A percentile compares a stretch with the other conserved stretches of the same genome.
phyloP scores from a whole-genome alignment of 2,329 filamentous ascomycete genomes.

The Knoxdaviesia proteae region DNA sequence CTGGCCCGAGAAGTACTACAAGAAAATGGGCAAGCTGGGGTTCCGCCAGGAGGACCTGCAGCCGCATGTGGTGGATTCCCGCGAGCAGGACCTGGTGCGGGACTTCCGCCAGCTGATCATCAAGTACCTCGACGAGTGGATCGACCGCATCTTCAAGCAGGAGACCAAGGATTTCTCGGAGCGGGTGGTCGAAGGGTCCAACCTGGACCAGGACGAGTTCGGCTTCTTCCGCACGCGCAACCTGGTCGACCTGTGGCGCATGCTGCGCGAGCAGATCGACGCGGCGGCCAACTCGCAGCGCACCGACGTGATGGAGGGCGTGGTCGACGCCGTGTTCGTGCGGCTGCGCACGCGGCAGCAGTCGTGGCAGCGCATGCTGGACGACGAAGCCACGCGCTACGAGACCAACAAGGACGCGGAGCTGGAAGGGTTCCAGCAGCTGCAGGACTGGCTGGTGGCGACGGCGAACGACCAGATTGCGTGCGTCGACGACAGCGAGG shows the following conservation, averaged over 20 bases:
- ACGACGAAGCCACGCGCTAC: slow-evolving; percentile 64
- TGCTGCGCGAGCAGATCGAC: slow-evolving; percentile 81
- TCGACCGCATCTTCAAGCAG: slow-evolving; percentile 71
- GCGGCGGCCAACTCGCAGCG: slow-evolving; percentile 71
- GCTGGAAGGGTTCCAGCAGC: slow-evolving; percentile 49
- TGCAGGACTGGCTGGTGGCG: slow-evolving; percentile 91
- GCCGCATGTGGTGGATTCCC: slow-evolving; percentile 76
- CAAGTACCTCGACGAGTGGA: slow-evolving; percentile 91
- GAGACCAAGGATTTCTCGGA: slow-evolving; percentile 68
- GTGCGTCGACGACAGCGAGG: slow-evolving; percentile 83
- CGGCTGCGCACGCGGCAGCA: slow-evolving; percentile 66
- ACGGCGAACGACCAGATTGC: slow-evolving; percentile 98
- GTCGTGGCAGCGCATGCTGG: slow-evolving; percentile 71
- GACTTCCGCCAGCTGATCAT: slow-evolving; percentile 94
- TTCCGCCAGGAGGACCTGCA: slow-evolving; percentile 55
- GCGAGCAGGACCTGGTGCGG: slow-evolving; percentile 73
- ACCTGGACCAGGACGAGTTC: slow-evolving; percentile 71
- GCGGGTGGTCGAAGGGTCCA: slow-evolving; percentile 49
- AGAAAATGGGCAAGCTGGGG: slow-evolving; percentile 83
- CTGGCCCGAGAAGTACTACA: slow-evolving; percentile 90
- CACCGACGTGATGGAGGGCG: slow-evolving; percentile 78
- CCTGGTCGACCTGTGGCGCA: slow-evolving; percentile 86
- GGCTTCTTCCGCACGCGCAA: slow-evolving; percentile 85
- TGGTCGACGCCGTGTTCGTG: slow-evolving; percentile 88
- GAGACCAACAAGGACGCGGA: slow-evolving; percentile 30